Conservation (phyloP, 768 basidiomycete species). For the Tricholoma terreum region DNA sequence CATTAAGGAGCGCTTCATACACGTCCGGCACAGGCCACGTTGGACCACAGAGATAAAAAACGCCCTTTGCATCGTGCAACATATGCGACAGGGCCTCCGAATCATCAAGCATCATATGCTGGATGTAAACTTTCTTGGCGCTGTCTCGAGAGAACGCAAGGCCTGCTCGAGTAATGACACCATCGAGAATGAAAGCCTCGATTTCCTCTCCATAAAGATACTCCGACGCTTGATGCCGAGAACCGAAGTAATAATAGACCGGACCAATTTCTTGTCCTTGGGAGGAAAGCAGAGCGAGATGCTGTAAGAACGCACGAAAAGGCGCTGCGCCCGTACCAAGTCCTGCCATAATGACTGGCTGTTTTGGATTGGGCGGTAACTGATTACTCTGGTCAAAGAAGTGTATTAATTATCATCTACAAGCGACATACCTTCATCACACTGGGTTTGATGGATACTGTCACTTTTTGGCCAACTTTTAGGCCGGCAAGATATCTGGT, state of each 20-base stretch:
- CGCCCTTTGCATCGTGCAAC: conserved; percentile 70
- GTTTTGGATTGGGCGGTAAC: conserved; percentile 79
- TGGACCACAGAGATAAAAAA: conserved; percentile 96
- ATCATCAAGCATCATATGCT: conserved; percentile 97
- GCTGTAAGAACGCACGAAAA: conserved; percentile 98
- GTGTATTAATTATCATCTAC: not conserved
- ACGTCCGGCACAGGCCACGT: conserved; percentile 99
- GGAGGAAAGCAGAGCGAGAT: conserved; percentile 78
- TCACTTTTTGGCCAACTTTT: conserved; percentile 85
- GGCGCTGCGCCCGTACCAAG: conserved; percentile 98
- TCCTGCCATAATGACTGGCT: conserved; percentile 98
- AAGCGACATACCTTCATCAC: conserved; percentile 87
- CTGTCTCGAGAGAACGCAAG: conserved; percentile 97
- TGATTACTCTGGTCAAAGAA: conserved; percentile 23
- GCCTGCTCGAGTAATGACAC: conserved; percentile 84
- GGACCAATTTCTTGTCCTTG: conserved; percentile 85
- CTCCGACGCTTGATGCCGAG: conserved; percentile 91
- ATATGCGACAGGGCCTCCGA: conserved; percentile 70
- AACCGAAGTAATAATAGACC: conserved; percentile 97
- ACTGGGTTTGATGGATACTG: conserved; percentile 96
- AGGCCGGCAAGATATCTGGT: conserved; percentile 90
- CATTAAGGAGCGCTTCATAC: conserved; percentile 85
- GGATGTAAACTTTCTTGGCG: conserved; percentile 93
- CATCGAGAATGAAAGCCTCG: conserved; percentile 86
- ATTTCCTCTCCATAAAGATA: conserved; percentile 97